Base-by-base conservation (phyloP, 2,329 filamentous ascomycete species). In the Stagonosporopsis vannaccii region DNA sequence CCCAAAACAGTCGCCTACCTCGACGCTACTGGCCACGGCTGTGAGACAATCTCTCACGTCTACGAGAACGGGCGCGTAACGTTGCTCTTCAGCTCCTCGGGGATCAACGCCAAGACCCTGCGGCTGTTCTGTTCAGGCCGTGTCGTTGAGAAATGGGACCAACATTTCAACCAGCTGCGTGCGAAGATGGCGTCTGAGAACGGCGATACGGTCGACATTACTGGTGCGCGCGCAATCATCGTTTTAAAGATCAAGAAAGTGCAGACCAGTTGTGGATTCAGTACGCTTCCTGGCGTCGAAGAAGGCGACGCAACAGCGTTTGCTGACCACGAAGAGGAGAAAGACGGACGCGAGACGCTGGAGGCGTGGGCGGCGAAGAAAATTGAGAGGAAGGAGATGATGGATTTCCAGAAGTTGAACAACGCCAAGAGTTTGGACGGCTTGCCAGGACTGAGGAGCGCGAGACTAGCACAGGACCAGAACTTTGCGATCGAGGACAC, bases 1-100 rank as follows among this genome's bases (percentile, higher is more conserved):
- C 80, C 83, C 26, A 88, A 82, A 58, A 78, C 79, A n/a, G 84
- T 82, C 54, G 87, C 85, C 23, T 93, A 92, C 69, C 80, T 92
- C 51, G 90, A 93, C 69, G 84, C 87, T 58, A 91, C 87, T 1
- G 90, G 90, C 26, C 90, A 87, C 28, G 90, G 90, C 22, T 87
- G 83, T 68, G 90, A 94, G 77, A 93, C 90, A 3, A 88, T 93
- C 58, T 81, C 85, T 4, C 90, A 93, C 68, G 75, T 91, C 11
- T 87, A 91, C 70, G 90, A 94, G 69, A 93, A 93, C 66, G 88
- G 87, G 26, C 84, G 90, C 15, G 82, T 90, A 17, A 91, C 89
- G 6, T 77, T 93, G 68, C 87, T 92, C 82, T 91, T 92, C 76
- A 88, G 84, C 71, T 87, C 84, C 20, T 90, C 89, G 60, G 84